These are phyloP conservation scores for Nectriaceae sp. DNA, from an alignment of 2,329 filamentous ascomycete genomes.

Conservation along the genomic window DNA sequence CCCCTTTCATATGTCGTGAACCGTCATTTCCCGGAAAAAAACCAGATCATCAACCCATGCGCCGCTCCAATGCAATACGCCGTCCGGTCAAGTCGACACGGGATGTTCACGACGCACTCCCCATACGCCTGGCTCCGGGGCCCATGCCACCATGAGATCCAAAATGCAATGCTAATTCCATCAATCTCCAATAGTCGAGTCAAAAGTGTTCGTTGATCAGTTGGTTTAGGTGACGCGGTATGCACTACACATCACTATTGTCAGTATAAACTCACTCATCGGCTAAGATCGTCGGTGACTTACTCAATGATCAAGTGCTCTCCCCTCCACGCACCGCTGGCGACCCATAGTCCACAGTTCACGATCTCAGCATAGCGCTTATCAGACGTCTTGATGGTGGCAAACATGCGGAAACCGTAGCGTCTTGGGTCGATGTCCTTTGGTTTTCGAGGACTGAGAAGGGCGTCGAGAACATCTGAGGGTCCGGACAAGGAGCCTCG, in stretches of 20 bases:
- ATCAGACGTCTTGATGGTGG: conserved; percentile 52
- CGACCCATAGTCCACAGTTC: conserved; percentile 53
- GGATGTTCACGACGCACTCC: neutral
- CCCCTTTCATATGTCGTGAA: neutral
- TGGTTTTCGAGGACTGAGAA: conserved; percentile 39
- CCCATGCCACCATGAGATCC: neutral
- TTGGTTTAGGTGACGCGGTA: conserved; percentile 34
- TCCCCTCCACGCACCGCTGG: conserved; percentile 48
- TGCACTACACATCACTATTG: conserved; percentile 22
- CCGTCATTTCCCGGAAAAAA: neutral
- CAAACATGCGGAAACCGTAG: conserved; percentile 52
- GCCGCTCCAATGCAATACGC: neutral
- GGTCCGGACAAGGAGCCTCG: conserved; percentile 50
- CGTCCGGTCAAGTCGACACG: neutral
- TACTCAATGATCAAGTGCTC: conserved; percentile 50
- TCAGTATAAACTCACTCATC: conserved; percentile 15
- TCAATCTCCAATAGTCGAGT: too few relatives aligned
- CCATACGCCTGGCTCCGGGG: neutral
- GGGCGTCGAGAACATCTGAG: conserved; percentile 43
- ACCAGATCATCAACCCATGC: neutral
- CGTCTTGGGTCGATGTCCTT: conserved; percentile 43
- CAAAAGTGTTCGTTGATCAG: too few relatives aligned
- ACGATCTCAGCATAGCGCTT: conserved; percentile 50
- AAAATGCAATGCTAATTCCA: neutral
- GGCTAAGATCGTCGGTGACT: too few relatives aligned